Evolutionary conservation across 1,284 basidiomycete genomes (phyloP).

Genomic region (Cryptococcus deneoformans): DNA sequence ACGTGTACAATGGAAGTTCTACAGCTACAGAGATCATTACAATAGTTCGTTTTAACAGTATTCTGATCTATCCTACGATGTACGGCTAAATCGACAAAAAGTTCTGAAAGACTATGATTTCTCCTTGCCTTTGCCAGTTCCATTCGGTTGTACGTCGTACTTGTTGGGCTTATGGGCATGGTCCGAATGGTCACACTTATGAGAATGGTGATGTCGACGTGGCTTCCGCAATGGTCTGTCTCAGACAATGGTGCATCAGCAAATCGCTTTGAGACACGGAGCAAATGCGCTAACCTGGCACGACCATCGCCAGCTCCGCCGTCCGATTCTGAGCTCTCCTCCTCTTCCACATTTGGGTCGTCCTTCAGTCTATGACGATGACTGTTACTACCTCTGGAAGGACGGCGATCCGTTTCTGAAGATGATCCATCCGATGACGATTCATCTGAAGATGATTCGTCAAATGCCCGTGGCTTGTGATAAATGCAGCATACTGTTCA

Average conservation of each 20-base stretch:
- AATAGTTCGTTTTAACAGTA: too few relatives aligned
- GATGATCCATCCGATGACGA: constrained; percentile 41
- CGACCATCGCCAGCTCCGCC: constrained; percentile 34
- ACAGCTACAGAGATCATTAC: too few relatives aligned
- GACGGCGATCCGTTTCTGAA: constrained; percentile 2
- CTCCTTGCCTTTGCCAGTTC: constrained; percentile 1
- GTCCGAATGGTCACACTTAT: constrained; percentile 17
- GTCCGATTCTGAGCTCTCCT: constrained; percentile 33
- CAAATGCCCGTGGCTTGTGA: constrained; percentile 50
- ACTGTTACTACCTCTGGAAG: neutral
- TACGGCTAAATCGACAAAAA: too few relatives aligned
- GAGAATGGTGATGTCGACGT: constrained; percentile 7
- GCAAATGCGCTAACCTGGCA: constrained; percentile 23
- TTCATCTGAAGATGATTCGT: constrained; percentile 50
- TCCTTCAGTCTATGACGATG: constrained; percentile 4
- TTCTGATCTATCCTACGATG: too few relatives aligned
- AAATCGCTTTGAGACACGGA: neutral
- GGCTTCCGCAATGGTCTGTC: constrained; percentile 16
- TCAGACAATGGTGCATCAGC: neutral
- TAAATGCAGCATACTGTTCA: constrained; percentile 54
- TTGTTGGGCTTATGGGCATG: constrained; percentile 21
- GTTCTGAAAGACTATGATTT: neutral
- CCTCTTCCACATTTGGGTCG: constrained; percentile 6
- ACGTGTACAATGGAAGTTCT: too few relatives aligned
- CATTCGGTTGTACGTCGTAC: constrained; percentile 24